Percentiles rank a stretch among this genome's conserved stretches.
Evolutionary conservation across 176 grass and related monocot species (phyloP).

Genomic region (Lolium multiflorum): DNA sequence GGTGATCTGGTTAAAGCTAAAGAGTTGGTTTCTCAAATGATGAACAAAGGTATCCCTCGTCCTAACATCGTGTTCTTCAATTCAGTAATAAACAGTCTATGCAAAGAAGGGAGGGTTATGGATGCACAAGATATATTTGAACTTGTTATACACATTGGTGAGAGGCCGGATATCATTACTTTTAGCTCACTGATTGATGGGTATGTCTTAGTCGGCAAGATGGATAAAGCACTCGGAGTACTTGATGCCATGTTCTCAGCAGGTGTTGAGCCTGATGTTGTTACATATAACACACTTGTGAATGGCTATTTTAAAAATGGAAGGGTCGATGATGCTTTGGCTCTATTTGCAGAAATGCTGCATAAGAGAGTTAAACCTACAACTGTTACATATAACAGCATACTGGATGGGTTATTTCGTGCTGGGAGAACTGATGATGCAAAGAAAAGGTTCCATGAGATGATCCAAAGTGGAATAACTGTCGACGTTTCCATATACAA

Average conservation of each 20-base stretch:
- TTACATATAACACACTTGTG: background rate
- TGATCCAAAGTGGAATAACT: too few species aligned
- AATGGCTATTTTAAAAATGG: background rate
- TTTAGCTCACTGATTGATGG: background rate
- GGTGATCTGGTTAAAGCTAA: background rate
- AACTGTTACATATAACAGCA: too few species aligned
- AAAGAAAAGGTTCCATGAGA: too few species aligned
- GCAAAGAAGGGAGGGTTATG: background rate
- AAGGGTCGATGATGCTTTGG: background rate
- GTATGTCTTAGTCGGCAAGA: background rate
- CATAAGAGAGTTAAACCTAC: background rate
- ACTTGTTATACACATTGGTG: background rate
- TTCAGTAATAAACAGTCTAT: background rate
- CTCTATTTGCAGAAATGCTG: background rate
- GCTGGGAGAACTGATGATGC: too few species aligned
- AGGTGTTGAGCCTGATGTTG: conserved; percentile 6
- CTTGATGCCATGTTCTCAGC: background rate
- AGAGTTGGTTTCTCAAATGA: background rate
- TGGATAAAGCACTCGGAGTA: background rate
- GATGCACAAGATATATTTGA: background rate
- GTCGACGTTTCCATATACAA: too few species aligned
- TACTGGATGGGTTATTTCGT: too few species aligned
- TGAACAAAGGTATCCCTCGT: background rate
- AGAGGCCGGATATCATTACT: background rate
- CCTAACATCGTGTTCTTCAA: background rate